A percentile compares a stretch with the other conserved stretches of the same genome.
Conservation (phyloP, 2,329 filamentous ascomycete species). For the Fusarium sublunatum region DNA sequence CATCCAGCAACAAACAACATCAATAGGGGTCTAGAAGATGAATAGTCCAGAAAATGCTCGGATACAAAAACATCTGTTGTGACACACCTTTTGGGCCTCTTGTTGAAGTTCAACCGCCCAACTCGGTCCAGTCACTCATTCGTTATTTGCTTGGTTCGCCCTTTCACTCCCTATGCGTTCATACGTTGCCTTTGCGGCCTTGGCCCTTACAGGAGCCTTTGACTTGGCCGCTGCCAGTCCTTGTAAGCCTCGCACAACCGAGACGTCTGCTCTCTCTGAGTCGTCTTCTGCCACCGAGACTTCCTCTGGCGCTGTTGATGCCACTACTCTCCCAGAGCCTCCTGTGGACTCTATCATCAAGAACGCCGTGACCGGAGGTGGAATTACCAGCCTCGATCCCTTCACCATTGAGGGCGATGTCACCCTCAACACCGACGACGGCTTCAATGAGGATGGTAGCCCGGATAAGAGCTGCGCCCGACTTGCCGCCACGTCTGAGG, state of each 20-base stretch:
- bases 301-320: not conserved
- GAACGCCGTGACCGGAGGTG: slow-evolving; percentile 16
- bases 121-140: slow-evolving; percentile 27
- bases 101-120: slow-evolving; percentile 21
- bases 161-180: slow-evolving; percentile 30
- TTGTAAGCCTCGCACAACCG: slow-evolving; percentile 21
- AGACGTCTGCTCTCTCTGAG: not conserved
- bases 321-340: slow-evolving; percentile 3
- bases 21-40: not conserved
- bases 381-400: slow-evolving; percentile 1
- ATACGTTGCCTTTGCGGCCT: slow-evolving; percentile 24
- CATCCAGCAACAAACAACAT: not conserved
- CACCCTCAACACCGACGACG: not conserved
- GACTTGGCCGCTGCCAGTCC: slow-evolving; percentile 22
- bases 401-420: not conserved
- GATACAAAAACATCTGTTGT: not conserved
- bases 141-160: slow-evolving; percentile 3
- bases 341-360: slow-evolving; percentile 6
- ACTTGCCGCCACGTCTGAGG: not conserved
- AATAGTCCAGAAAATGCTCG: fast-evolving
- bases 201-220: slow-evolving; percentile 25
- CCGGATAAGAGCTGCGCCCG: slow-evolving; percentile 2
- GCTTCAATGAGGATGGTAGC: slow-evolving; percentile 12
- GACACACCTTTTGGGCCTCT: not conserved
- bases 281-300: slow-evolving; percentile 1